Base-by-base conservation (phyloP, 1,284 basidiomycete genomes). In the Mycena citricolor region DNA sequence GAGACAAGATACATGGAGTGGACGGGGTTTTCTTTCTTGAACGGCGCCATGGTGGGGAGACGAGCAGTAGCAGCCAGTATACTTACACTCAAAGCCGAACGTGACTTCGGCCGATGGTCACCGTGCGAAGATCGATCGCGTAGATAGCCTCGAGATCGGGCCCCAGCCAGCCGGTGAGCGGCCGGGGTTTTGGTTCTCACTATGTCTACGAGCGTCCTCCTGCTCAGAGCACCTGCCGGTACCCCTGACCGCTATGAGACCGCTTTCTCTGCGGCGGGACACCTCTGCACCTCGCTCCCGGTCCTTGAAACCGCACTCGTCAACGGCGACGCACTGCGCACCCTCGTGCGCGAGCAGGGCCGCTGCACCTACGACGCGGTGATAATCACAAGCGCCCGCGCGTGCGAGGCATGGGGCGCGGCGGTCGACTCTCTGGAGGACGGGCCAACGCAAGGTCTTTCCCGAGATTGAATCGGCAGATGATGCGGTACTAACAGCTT, bases 11-110 rank as follows among this genome's bases (percentile, higher is more conserved):
- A 74, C 70, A 95, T 66, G 12, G 89, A 89, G 57, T 90, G 86
- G 11, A 86, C 31, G 0, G 90, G 86, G 53, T 88, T 89, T 62
- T 92, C 89, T 55, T 78, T 86, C 58, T 77, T 75, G 36, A 68
- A 61, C 1, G 51, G 47, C 24, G 64, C 58, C 70, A 70, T 74
- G 37, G 52, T 48, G 22, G 39, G 25, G n/a, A 28, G 36, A n/a
- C n/a, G 37, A 20, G 24, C 32, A 30, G 8, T 24, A 16, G 28
- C 14, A 39, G 37, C n/a, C n/a, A n/a, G n/a, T n/a, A n/a, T n/a
- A n/a, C n/a, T n/a, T n/a, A n/a, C n/a, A n/a, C n/a, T n/a, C n/a
- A n/a, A n/a, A n/a, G n/a, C n/a, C n/a, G n/a, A n/a, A n/a, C n/a
- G n/a, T n/a, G n/a, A n/a, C n/a, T n/a, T n/a, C n/a, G n/a, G n/a